Percentiles rank a stretch among this genome's conserved stretches.
Conservation (phyloP, 208 protist genomes). For the Phytomonas sp. region DNA sequence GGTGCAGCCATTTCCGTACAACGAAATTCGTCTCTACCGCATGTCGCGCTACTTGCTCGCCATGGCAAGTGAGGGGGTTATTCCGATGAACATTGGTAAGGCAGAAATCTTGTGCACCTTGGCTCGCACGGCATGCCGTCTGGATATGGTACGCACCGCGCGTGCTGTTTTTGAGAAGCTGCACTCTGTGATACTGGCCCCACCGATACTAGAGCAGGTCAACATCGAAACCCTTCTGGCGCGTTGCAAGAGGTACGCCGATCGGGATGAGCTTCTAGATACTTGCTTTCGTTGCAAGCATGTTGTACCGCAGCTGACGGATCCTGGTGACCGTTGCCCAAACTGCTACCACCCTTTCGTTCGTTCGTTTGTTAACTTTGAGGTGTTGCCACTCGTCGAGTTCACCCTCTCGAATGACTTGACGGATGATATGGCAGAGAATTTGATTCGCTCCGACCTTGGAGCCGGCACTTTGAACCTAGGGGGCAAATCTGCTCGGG, state of each 20-base stretch:
- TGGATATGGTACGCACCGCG: conserved; percentile 89
- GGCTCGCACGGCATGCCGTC: conserved; percentile 63
- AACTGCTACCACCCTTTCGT: conserved; percentile 92
- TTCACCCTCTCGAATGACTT: conserved; percentile 85
- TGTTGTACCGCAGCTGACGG: conserved; percentile 78
- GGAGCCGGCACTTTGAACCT: conserved; percentile 23
- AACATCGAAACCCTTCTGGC: conserved; percentile 86
- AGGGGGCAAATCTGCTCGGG: background rate
- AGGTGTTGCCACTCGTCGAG: conserved; percentile 92
- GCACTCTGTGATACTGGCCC: conserved; percentile 73
- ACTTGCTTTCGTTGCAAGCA: conserved; percentile 89
- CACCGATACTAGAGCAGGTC: conserved; percentile 82
- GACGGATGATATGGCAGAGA: conserved; percentile 81
- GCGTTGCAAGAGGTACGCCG: conserved; percentile 76
- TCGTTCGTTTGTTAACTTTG: conserved; percentile 87
- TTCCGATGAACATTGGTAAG: conserved; percentile 89
- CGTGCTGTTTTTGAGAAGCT: conserved; percentile 85
- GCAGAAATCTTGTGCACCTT: conserved; percentile 82
- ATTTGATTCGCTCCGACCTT: conserved; percentile 60
- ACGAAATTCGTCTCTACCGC: conserved; percentile 85
- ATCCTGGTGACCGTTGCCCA: conserved; percentile 77
- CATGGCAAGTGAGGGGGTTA: conserved; percentile 36
- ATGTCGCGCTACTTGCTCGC: conserved; percentile 72
- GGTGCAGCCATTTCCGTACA: conserved; percentile 84
- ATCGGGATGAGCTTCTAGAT: conserved; percentile 89